These are phyloP conservation scores for Cadophora malorum DNA, from an alignment of 2,329 filamentous ascomycete species.

Conservation along the genomic window DNA sequence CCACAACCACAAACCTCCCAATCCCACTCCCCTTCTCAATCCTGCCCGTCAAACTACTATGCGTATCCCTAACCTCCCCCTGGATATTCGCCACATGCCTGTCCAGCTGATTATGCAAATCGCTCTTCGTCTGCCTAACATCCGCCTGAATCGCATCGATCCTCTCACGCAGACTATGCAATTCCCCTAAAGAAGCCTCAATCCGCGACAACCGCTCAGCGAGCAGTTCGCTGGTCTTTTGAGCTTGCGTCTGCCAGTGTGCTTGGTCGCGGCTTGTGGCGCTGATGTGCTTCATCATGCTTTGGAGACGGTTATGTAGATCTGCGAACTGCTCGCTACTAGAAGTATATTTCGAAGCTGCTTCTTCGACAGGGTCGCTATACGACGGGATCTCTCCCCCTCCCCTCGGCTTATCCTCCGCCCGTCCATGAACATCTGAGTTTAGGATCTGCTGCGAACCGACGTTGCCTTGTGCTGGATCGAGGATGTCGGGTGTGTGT, in stretches of 20 bases:
- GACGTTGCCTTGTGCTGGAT: conserved; percentile 21
- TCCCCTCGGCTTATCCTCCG: conserved; percentile 40
- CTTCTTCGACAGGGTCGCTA: conserved; percentile 47
- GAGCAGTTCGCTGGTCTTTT: conserved; percentile 50
- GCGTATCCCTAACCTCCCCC: conserved; percentile 36
- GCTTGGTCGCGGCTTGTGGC: conserved; percentile 65
- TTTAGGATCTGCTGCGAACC: conserved; percentile 44
- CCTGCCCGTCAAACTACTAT: conserved; percentile 30
- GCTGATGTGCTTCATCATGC: conserved; percentile 71
- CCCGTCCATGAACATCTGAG: conserved; percentile 41
- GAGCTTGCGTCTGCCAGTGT: conserved; percentile 56
- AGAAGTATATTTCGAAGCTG: conserved; percentile 50
- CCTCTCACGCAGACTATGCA: conserved; percentile 53
- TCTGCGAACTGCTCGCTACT: conserved; percentile 75
- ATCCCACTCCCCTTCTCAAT: conserved; percentile 24
- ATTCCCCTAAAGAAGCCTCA: conserved; percentile 46
- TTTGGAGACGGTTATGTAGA: conserved; percentile 82
- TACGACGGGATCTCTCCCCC: conserved; percentile 56
- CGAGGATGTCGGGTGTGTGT: conserved; percentile 43
- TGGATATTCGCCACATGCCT: conserved; percentile 37
- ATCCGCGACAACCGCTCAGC: conserved; percentile 28
- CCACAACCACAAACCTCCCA: conserved; percentile 33
- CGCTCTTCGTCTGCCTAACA: conserved; percentile 61
- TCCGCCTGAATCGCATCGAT: conserved; percentile 63
- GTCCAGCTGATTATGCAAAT: conserved; percentile 47